Evolutionary conservation across 2,329 filamentous ascomycete species (phyloP), one percentile per base, ranked within the genome.

Genomic region (Niveomyces coronatus): DNA sequence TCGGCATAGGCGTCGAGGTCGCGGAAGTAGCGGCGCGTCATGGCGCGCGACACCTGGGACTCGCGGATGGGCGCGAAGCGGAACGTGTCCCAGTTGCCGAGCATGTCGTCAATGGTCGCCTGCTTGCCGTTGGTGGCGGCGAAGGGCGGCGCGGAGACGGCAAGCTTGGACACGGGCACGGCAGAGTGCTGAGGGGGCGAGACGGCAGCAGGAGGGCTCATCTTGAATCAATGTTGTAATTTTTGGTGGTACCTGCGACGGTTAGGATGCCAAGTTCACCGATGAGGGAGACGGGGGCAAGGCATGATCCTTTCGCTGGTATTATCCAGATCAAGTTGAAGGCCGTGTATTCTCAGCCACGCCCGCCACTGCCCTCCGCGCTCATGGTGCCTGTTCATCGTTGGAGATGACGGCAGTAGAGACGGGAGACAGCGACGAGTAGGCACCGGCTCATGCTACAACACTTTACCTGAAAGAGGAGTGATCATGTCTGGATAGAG

Each of bases 251-350:
- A 37, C 45, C 51, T 53, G 33, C 15, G 24, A 16, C 43, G 44
- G 55, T 61, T 57, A 60, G 56, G 50, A 44, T 45, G 36, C 45
- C 31, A 15, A 20, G 11, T 39, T 19, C 37, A 24, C 19, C 15
- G 47, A 53, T 51, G 57, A 57, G 53, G 59, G 64, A 67, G 67
- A 73, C 74, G 74, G 31, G n/a, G 33, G 39, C 31, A 19, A 37
- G 39, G 85, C 85, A 94, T 93, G 86, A 91, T 94, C 82, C 87
- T 94, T 91, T 87, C 87, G 87, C 87, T 87, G 83, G 85, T 85
- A 91, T 91, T 89, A 89, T 88, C 85, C 83, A 85, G 84, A 88
- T 89, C 85, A 89, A 89, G 84, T 89, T 86, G 49, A 67, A 70
- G 70, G 81, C 85, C 84, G 85, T 91, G 82, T 91, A 78, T 79